These are phyloP conservation scores for Scedosporium apiospermum DNA, from an alignment of 2,329 filamentous ascomycete species.

Conservation along the genomic window DNA sequence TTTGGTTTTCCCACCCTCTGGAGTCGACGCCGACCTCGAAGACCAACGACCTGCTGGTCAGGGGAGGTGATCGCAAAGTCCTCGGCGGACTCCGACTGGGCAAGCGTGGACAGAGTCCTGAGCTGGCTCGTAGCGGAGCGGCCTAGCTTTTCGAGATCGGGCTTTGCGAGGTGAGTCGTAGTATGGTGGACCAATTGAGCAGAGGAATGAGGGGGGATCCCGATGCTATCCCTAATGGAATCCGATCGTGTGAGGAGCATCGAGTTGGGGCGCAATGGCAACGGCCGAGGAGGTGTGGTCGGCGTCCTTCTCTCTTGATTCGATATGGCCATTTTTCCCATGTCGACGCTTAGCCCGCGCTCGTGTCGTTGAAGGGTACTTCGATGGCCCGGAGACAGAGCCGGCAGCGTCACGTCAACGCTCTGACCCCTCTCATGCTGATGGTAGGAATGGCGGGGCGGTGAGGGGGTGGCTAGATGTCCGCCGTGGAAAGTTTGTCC, in stretches of 20 bases:
- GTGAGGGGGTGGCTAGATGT: conserved; percentile 33
- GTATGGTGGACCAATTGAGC: conserved; percentile 23
- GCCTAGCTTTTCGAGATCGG: conserved; percentile 73
- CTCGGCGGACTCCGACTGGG: conserved; percentile 63
- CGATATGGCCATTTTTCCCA: conserved; percentile 40
- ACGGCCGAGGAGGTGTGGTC: conserved; percentile 30
- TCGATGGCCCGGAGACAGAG: conserved; percentile 28
- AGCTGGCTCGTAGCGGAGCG: conserved; percentile 87
- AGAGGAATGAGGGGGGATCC: conserved; percentile 19
- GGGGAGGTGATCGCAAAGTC: conserved; percentile 72
- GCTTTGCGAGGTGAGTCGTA: conserved; percentile 43
- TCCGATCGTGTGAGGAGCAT: conserved; percentile 53
- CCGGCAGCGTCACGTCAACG: conserved; percentile 49
- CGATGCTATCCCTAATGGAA: conserved; percentile 29
- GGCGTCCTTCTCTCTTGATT: conserved; percentile 30
- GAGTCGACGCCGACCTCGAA: conserved; percentile 74
- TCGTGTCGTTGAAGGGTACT: conserved; percentile 29
- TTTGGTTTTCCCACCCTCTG: conserved; percentile 57
- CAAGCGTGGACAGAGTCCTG: conserved; percentile 74
- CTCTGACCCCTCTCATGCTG: conserved; percentile 53
- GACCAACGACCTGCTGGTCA: conserved; percentile 76
- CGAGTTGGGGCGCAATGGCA: conserved; percentile 45
- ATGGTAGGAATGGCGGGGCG: conserved; percentile 19
- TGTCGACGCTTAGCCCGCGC: conserved; percentile 57
- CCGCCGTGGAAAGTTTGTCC: neutral